Evolutionary conservation across 768 basidiomycete species (phyloP).

Genomic region (Boletus rubroflammeus): DNA sequence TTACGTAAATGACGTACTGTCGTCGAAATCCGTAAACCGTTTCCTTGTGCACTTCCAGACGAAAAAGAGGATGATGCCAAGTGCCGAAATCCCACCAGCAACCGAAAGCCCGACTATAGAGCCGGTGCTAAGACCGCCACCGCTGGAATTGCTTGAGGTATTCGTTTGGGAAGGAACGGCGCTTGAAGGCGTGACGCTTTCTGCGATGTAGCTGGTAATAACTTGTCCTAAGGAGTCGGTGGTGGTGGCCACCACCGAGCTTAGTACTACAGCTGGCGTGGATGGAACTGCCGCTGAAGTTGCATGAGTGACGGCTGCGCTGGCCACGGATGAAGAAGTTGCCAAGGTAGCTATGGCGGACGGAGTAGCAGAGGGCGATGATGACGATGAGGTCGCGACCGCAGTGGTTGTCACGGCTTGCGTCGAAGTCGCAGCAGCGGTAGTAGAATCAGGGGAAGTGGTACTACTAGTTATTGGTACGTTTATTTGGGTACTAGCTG

Average conservation of each 20-base stretch:
- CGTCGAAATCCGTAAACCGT: constrained; percentile 70
- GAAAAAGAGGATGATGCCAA: constrained; percentile 71
- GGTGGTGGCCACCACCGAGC: constrained; percentile 12
- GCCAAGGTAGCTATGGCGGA: constrained; percentile 4
- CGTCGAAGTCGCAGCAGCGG: background rate
- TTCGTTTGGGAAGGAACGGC: constrained; percentile 24
- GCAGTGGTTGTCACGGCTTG: background rate
- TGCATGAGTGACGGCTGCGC: background rate
- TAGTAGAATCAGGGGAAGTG: background rate
- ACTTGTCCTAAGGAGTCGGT: constrained; percentile 32
- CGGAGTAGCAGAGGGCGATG: constrained; percentile 10
- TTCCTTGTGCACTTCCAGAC: constrained; percentile 87
- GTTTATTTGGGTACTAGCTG: constrained; percentile 16
- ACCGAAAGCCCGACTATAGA: constrained; percentile 80
- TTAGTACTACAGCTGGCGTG: background rate
- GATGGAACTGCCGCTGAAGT: constrained; percentile 4
- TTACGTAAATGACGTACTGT: constrained; percentile 52
- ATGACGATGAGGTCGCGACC: background rate
- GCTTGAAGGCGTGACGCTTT: constrained; percentile 19
- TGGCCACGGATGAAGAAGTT: constrained; percentile 1
- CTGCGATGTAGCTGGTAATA: constrained; percentile 22
- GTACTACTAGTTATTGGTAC: background rate
- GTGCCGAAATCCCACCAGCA: constrained; percentile 70
- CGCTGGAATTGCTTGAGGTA: constrained; percentile 16
- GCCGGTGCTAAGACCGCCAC: constrained; percentile 53